Percentiles rank a stretch among this genome's conserved stretches.
phyloP scores from a whole-genome alignment of 495 filamentous ascomycete species.

The Trichoderma gamsii region DNA sequence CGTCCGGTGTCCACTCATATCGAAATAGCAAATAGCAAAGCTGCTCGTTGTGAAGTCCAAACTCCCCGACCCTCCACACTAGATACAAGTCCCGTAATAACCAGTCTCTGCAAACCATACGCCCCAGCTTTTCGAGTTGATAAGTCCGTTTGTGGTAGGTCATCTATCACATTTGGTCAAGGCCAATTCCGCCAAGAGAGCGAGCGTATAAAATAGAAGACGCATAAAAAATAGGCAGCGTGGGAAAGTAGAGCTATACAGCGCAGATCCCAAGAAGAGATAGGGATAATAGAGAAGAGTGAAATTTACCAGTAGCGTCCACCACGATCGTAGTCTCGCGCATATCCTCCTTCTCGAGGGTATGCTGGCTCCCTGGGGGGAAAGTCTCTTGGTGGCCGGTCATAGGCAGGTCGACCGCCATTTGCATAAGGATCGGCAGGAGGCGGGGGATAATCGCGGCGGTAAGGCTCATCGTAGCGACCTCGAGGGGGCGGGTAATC shows the following conservation, averaged over 20 bases:
- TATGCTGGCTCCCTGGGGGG: slow-evolving; percentile 48
- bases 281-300: not conserved
- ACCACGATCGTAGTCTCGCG: slow-evolving; percentile 39
- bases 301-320: slow-evolving; percentile 38
- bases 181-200: slow-evolving; percentile 15
- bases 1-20: not conserved
- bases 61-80: not conserved
- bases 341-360: slow-evolving; percentile 39
- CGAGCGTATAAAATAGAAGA: not conserved
- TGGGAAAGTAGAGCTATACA: not conserved
- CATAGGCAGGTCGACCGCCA: slow-evolving; percentile 47
- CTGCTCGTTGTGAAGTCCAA: not conserved
- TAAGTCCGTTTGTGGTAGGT: not conserved
- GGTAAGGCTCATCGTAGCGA: slow-evolving; percentile 58
- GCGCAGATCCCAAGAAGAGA: not conserved
- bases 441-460: slow-evolving; percentile 53
- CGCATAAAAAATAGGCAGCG: not conserved
- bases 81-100: not conserved
- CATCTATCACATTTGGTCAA: slow-evolving; percentile 16
- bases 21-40: slow-evolving; percentile 10
- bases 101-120: not conserved
- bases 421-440: slow-evolving; percentile 55
- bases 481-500: slow-evolving; percentile 64
- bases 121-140: not conserved
- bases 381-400: slow-evolving; percentile 50